Conservation (phyloP, 768 basidiomycete species). For the Termitomyces sp. region DNA sequence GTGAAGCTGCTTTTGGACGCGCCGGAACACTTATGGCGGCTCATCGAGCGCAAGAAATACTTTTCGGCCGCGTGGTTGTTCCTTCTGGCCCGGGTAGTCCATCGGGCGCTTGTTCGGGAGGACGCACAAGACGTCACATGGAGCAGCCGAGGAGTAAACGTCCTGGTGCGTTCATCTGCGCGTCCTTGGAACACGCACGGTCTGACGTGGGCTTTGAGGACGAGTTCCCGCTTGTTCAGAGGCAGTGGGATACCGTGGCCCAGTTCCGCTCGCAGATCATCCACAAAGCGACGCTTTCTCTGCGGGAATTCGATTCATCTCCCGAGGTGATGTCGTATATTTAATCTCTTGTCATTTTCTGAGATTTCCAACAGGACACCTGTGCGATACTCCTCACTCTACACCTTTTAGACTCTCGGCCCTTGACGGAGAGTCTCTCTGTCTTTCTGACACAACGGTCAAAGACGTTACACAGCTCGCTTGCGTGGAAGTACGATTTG, state of each 20-base stretch:
- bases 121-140: slow-evolving; percentile 61
- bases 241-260: slow-evolving; percentile 89
- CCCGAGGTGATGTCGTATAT: slow-evolving; percentile 38
- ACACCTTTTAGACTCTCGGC: slow-evolving; percentile 84
- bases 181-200: background rate
- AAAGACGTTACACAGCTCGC: slow-evolving; percentile 44
- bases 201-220: slow-evolving; percentile 36
- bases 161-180: slow-evolving; percentile 39
- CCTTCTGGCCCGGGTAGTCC: slow-evolving; percentile 78
- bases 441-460: slow-evolving; percentile 70
- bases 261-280: slow-evolving; percentile 87
- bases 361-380: slow-evolving; percentile 40
- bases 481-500: slow-evolving; percentile 27
- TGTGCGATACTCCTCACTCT: slow-evolving; percentile 79
- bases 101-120: slow-evolving; percentile 62
- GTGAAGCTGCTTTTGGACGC: slow-evolving; percentile 89
- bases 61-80: slow-evolving; percentile 86
- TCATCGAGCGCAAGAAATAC: slow-evolving; percentile 76
- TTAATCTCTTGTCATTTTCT: background rate
- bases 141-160: slow-evolving; percentile 54
- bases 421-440: slow-evolving; percentile 65
- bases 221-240: slow-evolving; percentile 83
- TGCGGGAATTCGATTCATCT: slow-evolving; percentile 55
- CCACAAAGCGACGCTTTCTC: slow-evolving; percentile 78
- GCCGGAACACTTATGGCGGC: slow-evolving; percentile 86